These are phyloP conservation scores for Nigrospora osmanthi DNA, from an alignment of 2,329 filamentous ascomycete species.

Conservation along the genomic window DNA sequence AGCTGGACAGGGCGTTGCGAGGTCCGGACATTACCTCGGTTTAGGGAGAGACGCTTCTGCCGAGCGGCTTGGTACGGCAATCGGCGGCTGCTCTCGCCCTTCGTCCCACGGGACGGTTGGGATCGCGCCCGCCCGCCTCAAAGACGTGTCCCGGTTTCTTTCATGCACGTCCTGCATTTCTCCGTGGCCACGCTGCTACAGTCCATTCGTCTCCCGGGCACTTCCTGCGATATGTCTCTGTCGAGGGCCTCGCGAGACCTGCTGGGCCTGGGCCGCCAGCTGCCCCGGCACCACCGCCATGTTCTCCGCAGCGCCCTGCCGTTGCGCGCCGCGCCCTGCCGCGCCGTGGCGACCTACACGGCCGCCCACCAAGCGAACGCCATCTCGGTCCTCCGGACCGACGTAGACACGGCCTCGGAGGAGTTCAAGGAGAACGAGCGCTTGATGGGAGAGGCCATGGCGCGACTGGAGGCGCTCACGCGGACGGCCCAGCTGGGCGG, in stretches of 20 bases:
- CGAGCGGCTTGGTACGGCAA: constrained; percentile 12
- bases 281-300: constrained; percentile 24
- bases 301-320: constrained; percentile 19
- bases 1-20: no score
- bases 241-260: constrained; percentile 37
- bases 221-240: constrained; percentile 34
- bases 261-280: constrained; percentile 33
- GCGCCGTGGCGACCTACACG: constrained; percentile 65
- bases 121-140: constrained; percentile 9
- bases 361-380: constrained; percentile 74
- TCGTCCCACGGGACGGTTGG: constrained; percentile 16
- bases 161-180: constrained; percentile 11
- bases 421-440: constrained; percentile 75
- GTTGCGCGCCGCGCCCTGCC: constrained; percentile 9
- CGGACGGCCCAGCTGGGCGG: constrained; percentile 68
- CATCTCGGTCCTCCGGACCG: constrained; percentile 70
- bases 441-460: constrained; percentile 69
- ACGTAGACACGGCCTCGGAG: constrained; percentile 67
- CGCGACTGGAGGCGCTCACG: constrained; percentile 62
- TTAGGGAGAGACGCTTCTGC: constrained; percentile 4
- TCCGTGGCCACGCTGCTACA: constrained; percentile 5
- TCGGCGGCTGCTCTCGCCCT: constrained; percentile 9
- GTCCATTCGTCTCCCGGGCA: constrained; percentile 5
- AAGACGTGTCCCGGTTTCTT: constrained; percentile 9
- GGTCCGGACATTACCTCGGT: no score